Evolutionary conservation across 1,284 basidiomycete genomes (phyloP), one percentile per base, ranked within the genome.

Genomic region (Irpex sp.): DNA sequence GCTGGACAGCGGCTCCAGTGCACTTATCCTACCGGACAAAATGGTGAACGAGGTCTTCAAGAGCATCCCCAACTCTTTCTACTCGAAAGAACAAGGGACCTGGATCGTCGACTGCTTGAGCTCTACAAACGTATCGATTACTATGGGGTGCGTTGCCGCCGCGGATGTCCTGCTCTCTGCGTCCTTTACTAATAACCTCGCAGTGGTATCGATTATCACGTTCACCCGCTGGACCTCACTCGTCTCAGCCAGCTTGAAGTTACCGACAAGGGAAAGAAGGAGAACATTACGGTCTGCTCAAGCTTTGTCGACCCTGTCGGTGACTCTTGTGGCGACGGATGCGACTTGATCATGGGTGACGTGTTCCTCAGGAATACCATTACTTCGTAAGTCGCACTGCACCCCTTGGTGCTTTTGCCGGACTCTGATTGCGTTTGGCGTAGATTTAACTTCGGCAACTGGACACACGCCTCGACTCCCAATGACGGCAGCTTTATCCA

Each of bases 301-400:
- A 36, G 11, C 65, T 70, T 57, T 57, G 61, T 49, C 65, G 57
- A 5, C 58, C 59, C 47, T 35, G 43, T 26, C 63, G 65, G 21
- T 19, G 47, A 47, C 66, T 69, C 43, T 70, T 73, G 49, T 21
- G 49, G 49, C 17, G 11, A 13, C 7, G 17, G 17, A 13, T 50
- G 49, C 51, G 74, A 75, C 60, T 63, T 70, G 37, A 63, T 80
- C 57, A 71, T 81, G 5, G 79, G 79, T 51, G 75, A 76, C 58
- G 68, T 72, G 5, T 76, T 77, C 70, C 69, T 76, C n/a, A 70
- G 78, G 60, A 80, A 78, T 65, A 71, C 71, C 60, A 79, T 79
- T 70, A 77, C 76, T 13, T 74, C 78, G 67, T 80, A 71, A 65
- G 71, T 67, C 15, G 39, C 39, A 43, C 2, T 9, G 39, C 2